Conservation (phyloP, 1,284 basidiomycete species). For the Marasmius tenuissimus region DNA sequence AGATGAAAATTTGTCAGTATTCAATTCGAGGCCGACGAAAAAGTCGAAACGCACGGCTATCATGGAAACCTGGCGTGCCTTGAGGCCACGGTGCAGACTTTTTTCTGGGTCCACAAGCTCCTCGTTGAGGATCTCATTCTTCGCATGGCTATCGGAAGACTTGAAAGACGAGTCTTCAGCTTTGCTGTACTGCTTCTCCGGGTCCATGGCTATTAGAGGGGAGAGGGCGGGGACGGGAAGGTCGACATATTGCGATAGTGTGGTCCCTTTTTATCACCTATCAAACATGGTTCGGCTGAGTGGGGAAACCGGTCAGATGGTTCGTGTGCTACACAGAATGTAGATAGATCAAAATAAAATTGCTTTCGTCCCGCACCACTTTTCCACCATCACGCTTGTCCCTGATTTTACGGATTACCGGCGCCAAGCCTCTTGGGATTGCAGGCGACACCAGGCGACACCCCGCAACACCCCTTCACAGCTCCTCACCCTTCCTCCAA, state of each 20-base stretch:
- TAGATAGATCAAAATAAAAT: too few species aligned
- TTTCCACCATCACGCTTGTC: too few species aligned
- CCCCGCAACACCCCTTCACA: too few species aligned
- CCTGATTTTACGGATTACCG: too few species aligned
- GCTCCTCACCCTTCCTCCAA: too few species aligned
- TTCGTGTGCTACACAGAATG: background rate
- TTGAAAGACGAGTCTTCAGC: background rate
- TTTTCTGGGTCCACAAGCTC: slow-evolving; percentile 42
- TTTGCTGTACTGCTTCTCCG: background rate
- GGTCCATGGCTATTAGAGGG: background rate
- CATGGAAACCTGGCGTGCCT: slow-evolving; percentile 72
- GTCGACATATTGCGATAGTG: background rate
- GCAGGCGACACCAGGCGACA: too few species aligned
- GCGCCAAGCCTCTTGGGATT: too few species aligned
- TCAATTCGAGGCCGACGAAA: background rate
- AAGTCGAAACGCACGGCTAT: slow-evolving; percentile 46
- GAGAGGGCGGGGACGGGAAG: background rate
- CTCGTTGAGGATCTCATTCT: slow-evolving; percentile 27
- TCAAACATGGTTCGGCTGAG: background rate
- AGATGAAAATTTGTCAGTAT: slow-evolving; percentile 4
- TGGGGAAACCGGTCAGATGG: background rate
- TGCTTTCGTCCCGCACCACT: too few species aligned
- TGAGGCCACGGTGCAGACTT: slow-evolving; percentile 59
- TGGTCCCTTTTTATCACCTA: background rate
- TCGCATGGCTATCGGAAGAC: background rate